A percentile compares a stretch with the other conserved stretches of the same genome.
phyloP scores from a whole-genome alignment of 2,329 filamentous ascomycete genomes.

The Furcasterigmium furcatum region DNA sequence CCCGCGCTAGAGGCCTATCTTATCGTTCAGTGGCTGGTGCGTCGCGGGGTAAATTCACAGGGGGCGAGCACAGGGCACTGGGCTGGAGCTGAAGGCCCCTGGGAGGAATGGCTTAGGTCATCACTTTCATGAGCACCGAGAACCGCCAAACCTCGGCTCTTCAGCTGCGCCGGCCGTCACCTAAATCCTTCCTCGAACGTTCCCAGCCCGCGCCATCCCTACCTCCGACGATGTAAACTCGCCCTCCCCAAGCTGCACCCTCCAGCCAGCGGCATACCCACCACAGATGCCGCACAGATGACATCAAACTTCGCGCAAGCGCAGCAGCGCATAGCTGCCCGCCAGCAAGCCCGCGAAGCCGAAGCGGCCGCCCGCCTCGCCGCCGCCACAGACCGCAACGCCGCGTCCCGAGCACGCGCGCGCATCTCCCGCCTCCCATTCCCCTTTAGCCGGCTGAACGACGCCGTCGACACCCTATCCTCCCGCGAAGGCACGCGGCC shows the following conservation, averaged over 20 bases:
- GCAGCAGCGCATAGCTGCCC: constrained; percentile 80
- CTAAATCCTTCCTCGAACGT: neutral
- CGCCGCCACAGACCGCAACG: constrained; percentile 36
- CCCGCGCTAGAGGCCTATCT: too few species aligned
- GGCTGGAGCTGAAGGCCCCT: too few species aligned
- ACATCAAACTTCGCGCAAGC: constrained; percentile 78
- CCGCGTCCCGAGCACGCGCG: constrained; percentile 51
- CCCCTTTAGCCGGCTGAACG: constrained; percentile 58
- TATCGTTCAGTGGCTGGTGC: too few species aligned
- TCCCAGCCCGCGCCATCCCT: neutral
- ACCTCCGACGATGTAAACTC: neutral
- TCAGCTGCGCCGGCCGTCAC: neutral
- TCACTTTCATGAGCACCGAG: too few species aligned
- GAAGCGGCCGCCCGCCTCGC: constrained; percentile 56
- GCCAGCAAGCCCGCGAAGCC: constrained; percentile 72
- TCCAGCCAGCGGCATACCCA: neutral
- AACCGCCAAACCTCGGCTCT: neutral
- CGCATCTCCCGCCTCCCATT: constrained; percentile 56
- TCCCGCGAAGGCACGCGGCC: constrained; percentile 78
- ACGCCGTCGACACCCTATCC: constrained; percentile 67
- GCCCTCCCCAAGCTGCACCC: neutral
- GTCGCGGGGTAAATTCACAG: too few species aligned
- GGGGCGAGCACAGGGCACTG: too few species aligned
- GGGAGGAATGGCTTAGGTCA: too few species aligned
- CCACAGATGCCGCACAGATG: constrained; percentile 34